A percentile compares a stretch with the other conserved stretches of the same genome.
Evolutionary conservation across 108 stramenopile genomes (phyloP).

Genomic region (Skeletonema menzelii): DNA sequence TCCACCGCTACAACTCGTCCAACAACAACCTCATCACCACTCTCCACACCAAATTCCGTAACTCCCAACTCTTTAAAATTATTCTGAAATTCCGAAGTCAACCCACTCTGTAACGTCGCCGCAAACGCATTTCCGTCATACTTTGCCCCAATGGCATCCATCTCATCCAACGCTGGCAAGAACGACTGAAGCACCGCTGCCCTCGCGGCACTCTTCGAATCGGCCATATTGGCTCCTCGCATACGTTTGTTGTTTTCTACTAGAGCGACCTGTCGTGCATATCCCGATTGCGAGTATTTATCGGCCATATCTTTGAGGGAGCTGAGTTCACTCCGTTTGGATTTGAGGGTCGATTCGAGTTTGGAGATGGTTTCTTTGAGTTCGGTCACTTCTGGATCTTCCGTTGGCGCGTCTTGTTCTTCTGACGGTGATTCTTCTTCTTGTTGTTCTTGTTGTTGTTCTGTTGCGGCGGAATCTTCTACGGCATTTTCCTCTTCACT

Average conservation of each 20-base stretch:
- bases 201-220: constrained; percentile 46
- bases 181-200: constrained; percentile 60
- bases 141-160: constrained; percentile 46
- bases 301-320: constrained; percentile 55
- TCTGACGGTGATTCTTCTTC: no score
- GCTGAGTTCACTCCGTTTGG: constrained; percentile 48
- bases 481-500: constrained; percentile 23
- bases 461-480: constrained; percentile 7
- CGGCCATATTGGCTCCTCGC: constrained; percentile 57
- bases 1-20: constrained; percentile 53
- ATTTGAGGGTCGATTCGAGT: constrained; percentile 61
- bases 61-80: constrained; percentile 68
- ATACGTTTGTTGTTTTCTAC: constrained; percentile 77
- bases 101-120: constrained; percentile 46
- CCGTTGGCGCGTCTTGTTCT: constrained; percentile 37
- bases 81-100: constrained; percentile 33
- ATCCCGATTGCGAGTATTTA: constrained; percentile 73
- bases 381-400: constrained; percentile 57
- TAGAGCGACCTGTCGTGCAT: constrained; percentile 78
- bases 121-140: constrained; percentile 67
- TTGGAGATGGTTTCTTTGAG: constrained; percentile 66
- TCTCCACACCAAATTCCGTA: constrained; percentile 40
- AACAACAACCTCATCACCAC: constrained; percentile 52
- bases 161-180: constrained; percentile 64
- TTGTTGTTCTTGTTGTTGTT: constrained; percentile 2